Evolutionary conservation across 441 rosid species (phyloP).

Genomic region (Syzygium malaccense): DNA sequence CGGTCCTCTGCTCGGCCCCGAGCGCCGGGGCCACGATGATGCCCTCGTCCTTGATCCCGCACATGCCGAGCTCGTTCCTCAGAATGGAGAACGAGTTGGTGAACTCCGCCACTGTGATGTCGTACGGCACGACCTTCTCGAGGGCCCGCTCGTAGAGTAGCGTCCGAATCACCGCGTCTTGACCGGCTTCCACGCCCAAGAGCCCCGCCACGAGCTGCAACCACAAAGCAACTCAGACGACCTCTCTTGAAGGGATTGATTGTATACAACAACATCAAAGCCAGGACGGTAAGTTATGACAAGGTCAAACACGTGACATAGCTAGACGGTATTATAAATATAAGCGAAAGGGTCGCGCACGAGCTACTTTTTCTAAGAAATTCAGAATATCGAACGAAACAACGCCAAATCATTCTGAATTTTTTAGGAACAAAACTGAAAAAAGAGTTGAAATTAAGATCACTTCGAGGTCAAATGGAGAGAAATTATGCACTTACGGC

Average conservation of each 20-base stretch:
- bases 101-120: constrained; percentile 31
- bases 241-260: background rate
- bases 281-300: background rate
- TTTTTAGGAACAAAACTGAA: background rate
- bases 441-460: background rate
- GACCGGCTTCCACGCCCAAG: constrained; percentile 69
- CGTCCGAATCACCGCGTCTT: constrained; percentile 57
- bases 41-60: constrained; percentile 56
- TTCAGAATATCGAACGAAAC: background rate
- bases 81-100: constrained; percentile 27
- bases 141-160: constrained; percentile 31
- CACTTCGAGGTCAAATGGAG: background rate
- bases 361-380: background rate
- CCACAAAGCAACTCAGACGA: background rate
- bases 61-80: constrained; percentile 32
- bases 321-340: background rate
- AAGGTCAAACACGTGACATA: background rate
- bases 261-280: accelerated
- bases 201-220: constrained; percentile 47
- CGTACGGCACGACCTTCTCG: constrained; percentile 41
- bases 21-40: constrained; percentile 25
- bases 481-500: constrained; percentile 17
- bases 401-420: background rate
- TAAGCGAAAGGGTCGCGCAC: background rate
- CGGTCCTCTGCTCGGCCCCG: constrained; percentile 35